phyloP scores from a whole-genome alignment of 2,329 filamentous ascomycete genomes.

The Fusarium chuoi region DNA sequence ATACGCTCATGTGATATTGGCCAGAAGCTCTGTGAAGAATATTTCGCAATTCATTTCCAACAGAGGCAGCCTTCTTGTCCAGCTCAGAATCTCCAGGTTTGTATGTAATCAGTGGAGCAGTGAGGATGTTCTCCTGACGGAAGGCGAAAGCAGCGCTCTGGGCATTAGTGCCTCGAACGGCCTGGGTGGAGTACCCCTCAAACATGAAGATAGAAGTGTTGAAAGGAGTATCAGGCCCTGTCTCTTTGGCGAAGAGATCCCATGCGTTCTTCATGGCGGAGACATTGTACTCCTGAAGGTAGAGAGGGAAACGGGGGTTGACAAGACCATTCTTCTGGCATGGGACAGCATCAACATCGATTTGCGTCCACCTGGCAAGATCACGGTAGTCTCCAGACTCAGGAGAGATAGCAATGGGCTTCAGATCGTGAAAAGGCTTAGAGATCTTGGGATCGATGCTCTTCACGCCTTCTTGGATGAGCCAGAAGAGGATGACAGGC shows the following conservation, averaged over 20 bases:
- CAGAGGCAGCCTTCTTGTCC: conserved; percentile 30
- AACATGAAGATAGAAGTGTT: conserved; percentile 60
- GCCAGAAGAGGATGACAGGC: conserved; percentile 56
- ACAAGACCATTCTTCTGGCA: conserved; percentile 40
- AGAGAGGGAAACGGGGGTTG: conserved; percentile 43
- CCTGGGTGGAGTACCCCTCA: conserved; percentile 62
- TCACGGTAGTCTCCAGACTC: conserved; percentile 37
- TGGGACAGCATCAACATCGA: conserved; percentile 23
- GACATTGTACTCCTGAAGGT: conserved; percentile 34
- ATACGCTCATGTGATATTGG: conserved; percentile 24
- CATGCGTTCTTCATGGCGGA: conserved; percentile 30
- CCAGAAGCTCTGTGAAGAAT: conserved; percentile 30
- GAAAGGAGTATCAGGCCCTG: conserved; percentile 22
- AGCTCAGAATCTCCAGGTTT: conserved; percentile 11
- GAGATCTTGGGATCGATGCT: conserved; percentile 54
- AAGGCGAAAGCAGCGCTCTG: conserved; percentile 36
- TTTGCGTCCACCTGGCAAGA: conserved; percentile 37
- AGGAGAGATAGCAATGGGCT: conserved; percentile 49
- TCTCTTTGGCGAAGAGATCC: conserved; percentile 30
- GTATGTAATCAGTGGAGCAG: conserved; percentile 39
- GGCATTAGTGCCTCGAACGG: conserved; percentile 35
- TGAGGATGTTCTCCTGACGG: conserved; percentile 36
- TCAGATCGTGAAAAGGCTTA: conserved; percentile 56
- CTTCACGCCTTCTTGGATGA: conserved; percentile 57
- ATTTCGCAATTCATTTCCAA: conserved; percentile 28